phyloP scores from a whole-genome alignment of 2,329 filamentous ascomycete genomes.

The Colletotrichum sidae region DNA sequence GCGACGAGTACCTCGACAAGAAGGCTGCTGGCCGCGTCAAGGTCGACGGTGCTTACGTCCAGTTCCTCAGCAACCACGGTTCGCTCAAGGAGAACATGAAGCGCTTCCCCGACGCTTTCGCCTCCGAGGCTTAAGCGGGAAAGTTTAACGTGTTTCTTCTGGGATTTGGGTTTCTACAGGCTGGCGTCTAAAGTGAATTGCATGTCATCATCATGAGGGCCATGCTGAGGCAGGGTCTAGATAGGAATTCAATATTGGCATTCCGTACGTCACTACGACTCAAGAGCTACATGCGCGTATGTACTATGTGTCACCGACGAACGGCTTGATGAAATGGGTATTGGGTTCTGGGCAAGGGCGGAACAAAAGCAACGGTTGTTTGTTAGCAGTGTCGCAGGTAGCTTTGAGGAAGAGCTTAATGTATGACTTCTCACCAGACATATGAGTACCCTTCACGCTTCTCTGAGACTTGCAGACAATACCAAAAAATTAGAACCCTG shows the following conservation, averaged over 20 bases:
- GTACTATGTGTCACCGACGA: slow-evolving; percentile 7
- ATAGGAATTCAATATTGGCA: slow-evolving; percentile 40
- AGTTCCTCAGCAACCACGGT: slow-evolving; percentile 98
- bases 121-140: slow-evolving; percentile 61
- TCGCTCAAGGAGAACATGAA: slow-evolving; percentile 87
- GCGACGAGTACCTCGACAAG: slow-evolving; percentile 97
- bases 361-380: not conserved
- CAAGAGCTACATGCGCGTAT: slow-evolving; percentile 10
- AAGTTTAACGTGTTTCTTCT: slow-evolving; percentile 39
- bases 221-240: slow-evolving; percentile 38
- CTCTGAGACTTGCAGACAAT: slow-evolving; percentile 8
- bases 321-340: slow-evolving; percentile 15
- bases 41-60: slow-evolving; percentile 98
- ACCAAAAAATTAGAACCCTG: not conserved
- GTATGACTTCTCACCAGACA: slow-evolving; percentile 6
- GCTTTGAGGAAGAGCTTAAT: slow-evolving; percentile 13
- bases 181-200: slow-evolving; percentile 57
- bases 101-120: slow-evolving; percentile 95
- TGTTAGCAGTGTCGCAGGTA: not conserved
- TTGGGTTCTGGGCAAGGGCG: slow-evolving; percentile 11
- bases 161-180: slow-evolving; percentile 52
- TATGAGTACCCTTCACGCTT: slow-evolving; percentile 1
- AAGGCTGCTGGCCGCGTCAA: slow-evolving; percentile 94
- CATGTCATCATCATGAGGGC: slow-evolving; percentile 49
- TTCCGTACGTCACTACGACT: slow-evolving; percentile 34